phyloP scores from a whole-genome alignment of 768 basidiomycete genomes.

The Boletus tylopilopsis region DNA sequence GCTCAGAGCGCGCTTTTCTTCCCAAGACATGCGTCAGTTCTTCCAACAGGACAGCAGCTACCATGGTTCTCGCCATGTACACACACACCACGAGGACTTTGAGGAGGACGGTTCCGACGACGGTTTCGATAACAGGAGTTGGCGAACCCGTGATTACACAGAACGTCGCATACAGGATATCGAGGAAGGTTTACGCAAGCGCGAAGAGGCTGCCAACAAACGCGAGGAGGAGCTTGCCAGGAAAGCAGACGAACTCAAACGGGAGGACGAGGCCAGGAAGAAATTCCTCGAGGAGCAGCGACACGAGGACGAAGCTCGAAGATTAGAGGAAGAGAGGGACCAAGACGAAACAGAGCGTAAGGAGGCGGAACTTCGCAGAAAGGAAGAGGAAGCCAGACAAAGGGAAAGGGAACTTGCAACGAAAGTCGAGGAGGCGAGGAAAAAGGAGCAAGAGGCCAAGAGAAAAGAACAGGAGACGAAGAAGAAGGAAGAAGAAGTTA shows the following conservation, averaged over 20 bases:
- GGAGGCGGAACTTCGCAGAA: conserved; percentile 27
- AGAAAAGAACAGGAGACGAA: conserved; percentile 30
- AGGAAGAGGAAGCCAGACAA: conserved; percentile 31
- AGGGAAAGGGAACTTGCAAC: conserved; percentile 24
- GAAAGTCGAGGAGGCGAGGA: conserved; percentile 25
- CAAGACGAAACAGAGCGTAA: conserved; percentile 26
- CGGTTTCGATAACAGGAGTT: conserved; percentile 28
- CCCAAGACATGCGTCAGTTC: conserved; percentile 30
- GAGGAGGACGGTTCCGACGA: conserved; percentile 31
- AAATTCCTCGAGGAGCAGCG: conserved; percentile 25
- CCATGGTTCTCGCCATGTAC: conserved; percentile 17
- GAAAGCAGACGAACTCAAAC: conserved; percentile 35
- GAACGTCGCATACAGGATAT: conserved; percentile 32
- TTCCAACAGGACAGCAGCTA: conserved; percentile 20
- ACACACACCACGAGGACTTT: conserved; percentile 27
- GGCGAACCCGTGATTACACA: conserved; percentile 30
- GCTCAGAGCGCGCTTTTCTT: conserved; percentile 24
- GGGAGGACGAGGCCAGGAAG: conserved; percentile 27
- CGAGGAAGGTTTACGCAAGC: conserved; percentile 29
- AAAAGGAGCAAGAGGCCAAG: conserved; percentile 27
- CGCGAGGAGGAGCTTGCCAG: conserved; percentile 33
- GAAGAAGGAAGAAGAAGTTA: conserved; percentile 29
- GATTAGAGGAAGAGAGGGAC: conserved; percentile 24
- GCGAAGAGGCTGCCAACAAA: conserved; percentile 32
- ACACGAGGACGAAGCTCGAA: conserved; percentile 27